phyloP scores from a whole-genome alignment of 1,139 yeast species.

The Kodamaea anthophila region DNA sequence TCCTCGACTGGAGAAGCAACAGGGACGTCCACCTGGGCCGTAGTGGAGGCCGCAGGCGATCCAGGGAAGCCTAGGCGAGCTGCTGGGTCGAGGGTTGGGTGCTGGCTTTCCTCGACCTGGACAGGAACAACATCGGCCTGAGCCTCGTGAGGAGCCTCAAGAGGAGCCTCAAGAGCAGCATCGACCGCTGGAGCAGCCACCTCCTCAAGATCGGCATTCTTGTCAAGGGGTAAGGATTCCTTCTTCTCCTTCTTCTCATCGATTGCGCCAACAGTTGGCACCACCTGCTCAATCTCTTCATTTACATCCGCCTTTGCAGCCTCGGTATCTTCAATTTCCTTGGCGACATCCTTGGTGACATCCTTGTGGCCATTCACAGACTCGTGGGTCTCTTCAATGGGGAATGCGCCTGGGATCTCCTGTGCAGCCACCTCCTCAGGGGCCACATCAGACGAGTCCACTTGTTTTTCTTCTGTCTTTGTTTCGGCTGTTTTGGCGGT shows the following conservation, averaged over 20 bases:
- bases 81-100: conserved; percentile 6
- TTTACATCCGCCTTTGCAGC: conserved; percentile 5
- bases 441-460: conserved; percentile 17
- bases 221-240: conserved; percentile 4
- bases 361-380: not conserved
- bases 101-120: not conserved
- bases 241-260: conserved; percentile 4
- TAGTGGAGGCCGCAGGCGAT: conserved; percentile 3
- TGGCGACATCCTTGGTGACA: conserved; percentile 4
- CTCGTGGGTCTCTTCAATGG: conserved; percentile 5
- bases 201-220: no score
- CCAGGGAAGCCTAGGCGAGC: no score
- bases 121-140: conserved; percentile 5
- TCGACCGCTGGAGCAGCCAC: conserved; percentile 4
- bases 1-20: conserved; percentile 5
- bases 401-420: conserved; percentile 7
- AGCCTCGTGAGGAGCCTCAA: conserved; percentile 2
- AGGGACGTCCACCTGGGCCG: conserved; percentile 6
- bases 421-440: conserved; percentile 6
- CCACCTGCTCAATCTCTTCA: conserved; percentile 6
- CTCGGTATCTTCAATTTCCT: conserved; percentile 5
- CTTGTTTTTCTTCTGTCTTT: conserved; percentile 23
- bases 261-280: conserved; percentile 3
- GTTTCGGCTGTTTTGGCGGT: conserved; percentile 5
- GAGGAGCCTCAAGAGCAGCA: conserved; percentile 7